Percentiles rank a stretch among this genome's conserved stretches.
These are phyloP conservation scores for Candolleomyces eurysporus DNA, from an alignment of 768 basidiomycete genomes.

Conservation along the genomic window DNA sequence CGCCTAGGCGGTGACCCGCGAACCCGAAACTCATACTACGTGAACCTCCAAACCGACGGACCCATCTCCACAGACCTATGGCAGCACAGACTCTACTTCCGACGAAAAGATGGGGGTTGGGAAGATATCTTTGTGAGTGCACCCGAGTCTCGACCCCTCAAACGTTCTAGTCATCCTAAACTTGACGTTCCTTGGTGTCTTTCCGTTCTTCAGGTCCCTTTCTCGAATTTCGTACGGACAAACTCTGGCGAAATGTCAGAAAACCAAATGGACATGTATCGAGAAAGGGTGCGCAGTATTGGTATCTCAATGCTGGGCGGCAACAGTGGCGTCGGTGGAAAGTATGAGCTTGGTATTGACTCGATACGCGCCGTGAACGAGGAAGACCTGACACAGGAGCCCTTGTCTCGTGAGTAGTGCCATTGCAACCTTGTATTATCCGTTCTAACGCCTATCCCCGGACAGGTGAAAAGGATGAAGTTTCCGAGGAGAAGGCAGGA, in stretches of 20 bases:
- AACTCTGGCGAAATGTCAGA: constrained; percentile 70
- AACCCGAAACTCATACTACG: constrained; percentile 83
- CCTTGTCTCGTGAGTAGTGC: constrained; percentile 8
- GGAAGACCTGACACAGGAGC: constrained; percentile 47
- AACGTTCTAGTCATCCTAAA: neutral
- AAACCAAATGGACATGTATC: constrained; percentile 72
- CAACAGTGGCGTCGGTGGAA: constrained; percentile 69
- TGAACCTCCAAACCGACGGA: constrained; percentile 90
- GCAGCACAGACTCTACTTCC: constrained; percentile 90
- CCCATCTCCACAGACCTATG: constrained; percentile 82
- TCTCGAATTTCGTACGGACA: constrained; percentile 71
- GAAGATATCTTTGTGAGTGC: constrained; percentile 74
- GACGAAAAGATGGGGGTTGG: constrained; percentile 65
- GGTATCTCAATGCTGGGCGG: constrained; percentile 89
- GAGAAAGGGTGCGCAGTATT: constrained; percentile 72
- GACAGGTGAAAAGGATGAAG: too few relatives aligned
- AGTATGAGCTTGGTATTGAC: constrained; percentile 82
- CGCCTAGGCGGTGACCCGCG: constrained; percentile 74
- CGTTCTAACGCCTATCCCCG: too few relatives aligned
- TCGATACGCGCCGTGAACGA: constrained; percentile 80
- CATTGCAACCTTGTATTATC: neutral
- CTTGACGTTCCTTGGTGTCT: neutral
- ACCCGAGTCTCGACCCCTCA: constrained; percentile 1
- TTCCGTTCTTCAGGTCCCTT: constrained; percentile 62
- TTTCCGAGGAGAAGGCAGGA: too few relatives aligned